phyloP scores from a whole-genome alignment of 1,284 basidiomycete species.

The Ustilago tritici region DNA sequence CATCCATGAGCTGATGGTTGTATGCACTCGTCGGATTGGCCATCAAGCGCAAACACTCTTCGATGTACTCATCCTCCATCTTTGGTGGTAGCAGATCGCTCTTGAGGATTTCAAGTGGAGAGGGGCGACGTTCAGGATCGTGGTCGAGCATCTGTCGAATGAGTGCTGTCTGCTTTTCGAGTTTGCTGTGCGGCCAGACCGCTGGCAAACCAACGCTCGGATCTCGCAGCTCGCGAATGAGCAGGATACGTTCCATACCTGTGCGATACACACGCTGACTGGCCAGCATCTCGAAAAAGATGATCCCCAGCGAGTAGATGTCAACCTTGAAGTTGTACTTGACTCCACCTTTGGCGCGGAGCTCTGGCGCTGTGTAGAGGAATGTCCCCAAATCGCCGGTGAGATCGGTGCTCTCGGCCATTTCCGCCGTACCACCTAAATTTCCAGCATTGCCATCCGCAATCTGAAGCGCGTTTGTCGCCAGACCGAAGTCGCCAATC shows the following conservation, averaged over 20 bases:
- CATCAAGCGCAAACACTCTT: slow-evolving; percentile 81
- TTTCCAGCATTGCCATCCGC: slow-evolving; percentile 49
- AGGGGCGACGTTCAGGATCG: slow-evolving; percentile 83
- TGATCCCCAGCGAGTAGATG: slow-evolving; percentile 91
- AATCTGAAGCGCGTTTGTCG: slow-evolving; percentile 65
- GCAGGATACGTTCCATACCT: slow-evolving; percentile 84
- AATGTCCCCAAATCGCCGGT: slow-evolving; percentile 82
- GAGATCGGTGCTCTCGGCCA: slow-evolving; percentile 74
- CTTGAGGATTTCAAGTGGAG: slow-evolving; percentile 84
- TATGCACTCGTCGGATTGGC: slow-evolving; percentile 72
- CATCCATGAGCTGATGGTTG: slow-evolving; percentile 63
- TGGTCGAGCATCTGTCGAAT: slow-evolving; percentile 86
- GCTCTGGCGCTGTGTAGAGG: slow-evolving; percentile 88
- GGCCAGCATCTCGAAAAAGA: slow-evolving; percentile 98
- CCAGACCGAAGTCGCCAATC: slow-evolving; percentile 94
- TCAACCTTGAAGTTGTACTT: slow-evolving; percentile 85
- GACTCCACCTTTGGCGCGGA: slow-evolving; percentile 71
- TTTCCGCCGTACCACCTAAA: slow-evolving; percentile 76
- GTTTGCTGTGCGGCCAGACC: slow-evolving; percentile 76
- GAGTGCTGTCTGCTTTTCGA: slow-evolving; percentile 74
- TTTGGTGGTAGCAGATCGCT: slow-evolving; percentile 81
- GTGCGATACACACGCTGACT: slow-evolving; percentile 77
- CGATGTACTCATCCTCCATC: slow-evolving; percentile 86
- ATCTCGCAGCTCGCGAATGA: slow-evolving; percentile 82
- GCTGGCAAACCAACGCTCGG: slow-evolving; percentile 80